Evolutionary conservation across 2,329 filamentous ascomycete species (phyloP).

Genomic region (Periconia digitata): DNA sequence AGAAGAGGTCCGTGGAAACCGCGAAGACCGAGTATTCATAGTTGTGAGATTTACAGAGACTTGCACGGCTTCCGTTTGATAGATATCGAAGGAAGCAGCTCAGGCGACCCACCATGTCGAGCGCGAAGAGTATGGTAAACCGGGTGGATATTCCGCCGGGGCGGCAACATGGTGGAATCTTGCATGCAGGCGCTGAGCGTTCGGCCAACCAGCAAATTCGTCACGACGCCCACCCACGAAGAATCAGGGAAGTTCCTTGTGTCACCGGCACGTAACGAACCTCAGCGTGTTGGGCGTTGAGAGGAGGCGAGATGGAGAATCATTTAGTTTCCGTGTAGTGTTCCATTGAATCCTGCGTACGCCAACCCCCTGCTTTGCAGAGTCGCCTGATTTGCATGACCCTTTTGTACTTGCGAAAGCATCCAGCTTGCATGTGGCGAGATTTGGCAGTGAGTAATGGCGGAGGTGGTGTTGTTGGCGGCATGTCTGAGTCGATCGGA

Average conservation of each 20-base stretch:
- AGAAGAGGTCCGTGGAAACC: too few relatives aligned
- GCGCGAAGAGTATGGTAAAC: slow-evolving; percentile 9
- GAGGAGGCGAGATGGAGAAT: slow-evolving; percentile 1
- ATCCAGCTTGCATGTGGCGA: neutral
- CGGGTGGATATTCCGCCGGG: slow-evolving; percentile 16
- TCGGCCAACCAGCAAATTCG: slow-evolving; percentile 23
- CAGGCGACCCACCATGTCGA: neutral
- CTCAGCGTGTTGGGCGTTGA: slow-evolving; percentile 7
- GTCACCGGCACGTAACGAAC: slow-evolving; percentile 14
- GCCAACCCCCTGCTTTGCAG: neutral
- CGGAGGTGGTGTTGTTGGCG: neutral
- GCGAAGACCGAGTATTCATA: too few relatives aligned
- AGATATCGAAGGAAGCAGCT: slow-evolving; percentile 19
- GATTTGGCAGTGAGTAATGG: neutral
- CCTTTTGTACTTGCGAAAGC: neutral
- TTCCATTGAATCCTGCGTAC: neutral
- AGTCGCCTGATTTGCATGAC: neutral
- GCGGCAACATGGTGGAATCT: slow-evolving; percentile 15
- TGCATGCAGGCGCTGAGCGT: slow-evolving; percentile 17
- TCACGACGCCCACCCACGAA: slow-evolving; percentile 18
- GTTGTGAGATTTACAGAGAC: neutral
- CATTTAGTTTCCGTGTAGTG: neutral
- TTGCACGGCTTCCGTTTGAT: neutral
- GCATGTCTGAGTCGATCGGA: neutral
- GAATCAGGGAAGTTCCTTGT: slow-evolving; percentile 18